These are phyloP conservation scores for Thelephora terrestris DNA, from an alignment of 1,284 basidiomycete genomes.

Conservation along the genomic window DNA sequence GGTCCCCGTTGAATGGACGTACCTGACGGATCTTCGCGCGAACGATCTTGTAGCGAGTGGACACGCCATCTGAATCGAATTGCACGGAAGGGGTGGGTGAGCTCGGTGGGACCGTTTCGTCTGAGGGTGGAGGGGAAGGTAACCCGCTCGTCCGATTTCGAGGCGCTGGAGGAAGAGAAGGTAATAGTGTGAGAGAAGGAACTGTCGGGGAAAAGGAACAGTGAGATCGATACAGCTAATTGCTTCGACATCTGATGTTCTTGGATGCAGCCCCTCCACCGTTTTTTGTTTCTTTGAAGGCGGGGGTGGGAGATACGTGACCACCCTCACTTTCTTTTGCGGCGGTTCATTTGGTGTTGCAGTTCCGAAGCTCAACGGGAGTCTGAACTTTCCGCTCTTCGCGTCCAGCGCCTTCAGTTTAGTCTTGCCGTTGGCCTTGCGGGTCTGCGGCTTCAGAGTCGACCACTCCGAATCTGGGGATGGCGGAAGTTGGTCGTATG, in stretches of 20 bases:
- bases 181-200: background rate
- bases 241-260: background rate
- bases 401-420: background rate
- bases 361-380: slow-evolving; percentile 2
- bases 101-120: background rate
- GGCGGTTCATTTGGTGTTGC: background rate
- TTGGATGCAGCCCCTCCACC: background rate
- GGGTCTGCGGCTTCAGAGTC: slow-evolving; percentile 5
- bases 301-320: slow-evolving; percentile 8
- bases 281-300: slow-evolving; percentile 2
- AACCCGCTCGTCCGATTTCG: background rate
- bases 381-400: slow-evolving; percentile 4
- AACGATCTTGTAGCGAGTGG: slow-evolving; percentile 6
- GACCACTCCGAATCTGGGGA: slow-evolving; percentile 12
- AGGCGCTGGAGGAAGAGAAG: background rate
- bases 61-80: background rate
- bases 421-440: background rate
- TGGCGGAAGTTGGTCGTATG: slow-evolving; percentile 9
- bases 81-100: background rate
- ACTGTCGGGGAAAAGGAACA: too few species aligned
- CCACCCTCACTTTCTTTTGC: slow-evolving; percentile 1
- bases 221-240: slow-evolving; percentile 3
- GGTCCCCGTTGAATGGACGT: background rate
- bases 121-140: background rate
- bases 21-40: background rate